Evolutionary conservation across 2,329 filamentous ascomycete genomes (phyloP).

Genomic region (Colletotrichum siamense): DNA sequence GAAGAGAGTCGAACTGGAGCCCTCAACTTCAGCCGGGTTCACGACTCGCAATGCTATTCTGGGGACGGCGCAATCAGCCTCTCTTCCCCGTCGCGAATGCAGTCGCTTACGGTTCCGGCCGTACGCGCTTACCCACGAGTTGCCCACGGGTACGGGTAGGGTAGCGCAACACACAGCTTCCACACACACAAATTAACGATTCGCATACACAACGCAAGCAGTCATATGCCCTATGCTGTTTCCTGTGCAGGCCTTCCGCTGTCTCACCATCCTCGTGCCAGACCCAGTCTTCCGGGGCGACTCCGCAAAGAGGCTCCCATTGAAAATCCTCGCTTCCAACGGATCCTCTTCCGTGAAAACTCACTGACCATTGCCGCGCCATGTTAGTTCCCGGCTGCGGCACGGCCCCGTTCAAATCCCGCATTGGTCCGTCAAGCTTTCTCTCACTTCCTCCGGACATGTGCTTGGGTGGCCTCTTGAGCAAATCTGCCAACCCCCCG

Average conservation of each 20-base stretch:
- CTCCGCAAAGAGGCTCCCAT: neutral
- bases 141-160: neutral
- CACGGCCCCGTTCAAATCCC: conserved; percentile 6
- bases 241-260: neutral
- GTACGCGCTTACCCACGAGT: neutral
- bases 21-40: neutral
- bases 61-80: neutral
- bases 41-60: neutral
- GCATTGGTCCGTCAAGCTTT: conserved; percentile 3
- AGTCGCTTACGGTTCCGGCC: neutral
- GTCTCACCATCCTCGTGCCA: conserved; percentile 5
- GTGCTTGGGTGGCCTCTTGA: neutral
- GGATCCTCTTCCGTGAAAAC: neutral
- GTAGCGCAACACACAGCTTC: neutral
- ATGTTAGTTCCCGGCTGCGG: conserved; percentile 9
- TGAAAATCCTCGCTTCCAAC: neutral
- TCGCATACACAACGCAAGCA: conserved; percentile 7
- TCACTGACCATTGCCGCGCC: neutral
- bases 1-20: neutral
- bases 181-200: neutral
- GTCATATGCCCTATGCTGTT: neutral
- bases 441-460: neutral
- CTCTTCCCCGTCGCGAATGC: neutral
- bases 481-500: neutral
- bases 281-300: conserved; percentile 11